Percentiles rank a stretch among this genome's conserved stretches.
These are phyloP conservation scores for Cucumis hystrix DNA, from an alignment of 306 rosid genomes.

Conservation along the genomic window DNA sequence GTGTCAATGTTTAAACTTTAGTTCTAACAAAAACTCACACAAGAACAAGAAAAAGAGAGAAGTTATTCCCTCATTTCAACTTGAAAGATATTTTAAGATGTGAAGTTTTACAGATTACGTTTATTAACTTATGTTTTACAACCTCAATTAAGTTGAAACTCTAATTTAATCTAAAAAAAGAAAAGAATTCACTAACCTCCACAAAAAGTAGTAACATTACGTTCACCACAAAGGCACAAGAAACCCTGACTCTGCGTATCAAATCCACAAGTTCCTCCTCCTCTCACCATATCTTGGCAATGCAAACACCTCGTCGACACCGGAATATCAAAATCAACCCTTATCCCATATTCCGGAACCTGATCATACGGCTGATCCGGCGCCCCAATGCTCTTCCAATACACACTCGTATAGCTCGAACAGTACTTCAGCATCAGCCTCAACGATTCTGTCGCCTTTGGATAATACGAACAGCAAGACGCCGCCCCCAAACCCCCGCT, in stretches of 20 bases:
- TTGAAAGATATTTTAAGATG: no score
- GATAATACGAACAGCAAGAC: constrained; percentile 86
- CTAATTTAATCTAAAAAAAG: no score
- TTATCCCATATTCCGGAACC: constrained; percentile 75
- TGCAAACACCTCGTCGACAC: constrained; percentile 70
- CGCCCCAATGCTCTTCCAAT: constrained; percentile 71
- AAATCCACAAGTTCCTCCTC: constrained; percentile 87
- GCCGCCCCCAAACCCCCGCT: constrained; percentile 26
- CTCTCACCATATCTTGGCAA: constrained; percentile 66
- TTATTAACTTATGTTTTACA: no score
- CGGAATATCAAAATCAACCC: constrained; percentile 75
- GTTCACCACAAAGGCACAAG: constrained; percentile 54
- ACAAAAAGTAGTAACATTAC: constrained; percentile 73
- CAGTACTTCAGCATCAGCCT: constrained; percentile 80
- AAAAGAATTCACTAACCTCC: neutral
- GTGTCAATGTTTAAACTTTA: no score
- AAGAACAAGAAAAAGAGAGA: no score
- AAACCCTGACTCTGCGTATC: constrained; percentile 41
- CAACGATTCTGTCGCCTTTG: constrained; percentile 72
- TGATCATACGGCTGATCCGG: constrained; percentile 71
- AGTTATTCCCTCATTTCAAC: no score
- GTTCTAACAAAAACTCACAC: no score
- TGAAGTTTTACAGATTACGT: no score
- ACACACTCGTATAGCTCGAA: constrained; percentile 65
- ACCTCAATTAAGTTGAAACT: no score